phyloP scores from a whole-genome alignment of 1,139 yeast species.

The Kluyveromyces marxianus region DNA sequence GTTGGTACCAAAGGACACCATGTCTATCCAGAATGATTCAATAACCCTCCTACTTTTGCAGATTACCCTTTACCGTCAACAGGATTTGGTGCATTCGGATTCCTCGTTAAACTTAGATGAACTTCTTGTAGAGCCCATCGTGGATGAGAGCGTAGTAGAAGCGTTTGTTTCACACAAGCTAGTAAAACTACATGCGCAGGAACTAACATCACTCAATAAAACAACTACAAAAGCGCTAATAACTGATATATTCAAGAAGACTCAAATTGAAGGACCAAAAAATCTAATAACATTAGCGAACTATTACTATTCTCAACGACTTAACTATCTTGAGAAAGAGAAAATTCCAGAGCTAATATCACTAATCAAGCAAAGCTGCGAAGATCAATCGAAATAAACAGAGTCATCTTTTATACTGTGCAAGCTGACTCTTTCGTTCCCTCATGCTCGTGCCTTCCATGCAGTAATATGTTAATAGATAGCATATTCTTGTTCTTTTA shows the following conservation, averaged over 20 bases:
- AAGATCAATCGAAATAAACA: neutral
- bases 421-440: too few relatives aligned
- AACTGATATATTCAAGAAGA: constrained; percentile 15
- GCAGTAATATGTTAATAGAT: too few relatives aligned
- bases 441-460: too few relatives aligned
- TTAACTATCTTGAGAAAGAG: constrained; percentile 18
- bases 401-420: neutral
- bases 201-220: constrained; percentile 14
- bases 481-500: too few relatives aligned
- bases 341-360: constrained; percentile 19
- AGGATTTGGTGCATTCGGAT: constrained; percentile 17
- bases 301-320: constrained; percentile 21
- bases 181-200: constrained; percentile 21
- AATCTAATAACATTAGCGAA: constrained; percentile 23
- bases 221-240: constrained; percentile 19
- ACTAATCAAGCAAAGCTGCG: constrained; percentile 6
- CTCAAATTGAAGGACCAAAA: constrained; percentile 12
- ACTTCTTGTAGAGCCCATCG: constrained; percentile 21
- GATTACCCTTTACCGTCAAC: constrained; percentile 24
- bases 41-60: constrained; percentile 24
- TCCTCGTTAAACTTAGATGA: constrained; percentile 13
- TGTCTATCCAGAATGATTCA: constrained; percentile 12
- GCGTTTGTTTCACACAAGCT: constrained; percentile 21
- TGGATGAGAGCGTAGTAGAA: constrained; percentile 19
- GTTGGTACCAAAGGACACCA: neutral